phyloP scores from a whole-genome alignment of 495 filamentous ascomycete species.

The Tuber aestivum region DNA sequence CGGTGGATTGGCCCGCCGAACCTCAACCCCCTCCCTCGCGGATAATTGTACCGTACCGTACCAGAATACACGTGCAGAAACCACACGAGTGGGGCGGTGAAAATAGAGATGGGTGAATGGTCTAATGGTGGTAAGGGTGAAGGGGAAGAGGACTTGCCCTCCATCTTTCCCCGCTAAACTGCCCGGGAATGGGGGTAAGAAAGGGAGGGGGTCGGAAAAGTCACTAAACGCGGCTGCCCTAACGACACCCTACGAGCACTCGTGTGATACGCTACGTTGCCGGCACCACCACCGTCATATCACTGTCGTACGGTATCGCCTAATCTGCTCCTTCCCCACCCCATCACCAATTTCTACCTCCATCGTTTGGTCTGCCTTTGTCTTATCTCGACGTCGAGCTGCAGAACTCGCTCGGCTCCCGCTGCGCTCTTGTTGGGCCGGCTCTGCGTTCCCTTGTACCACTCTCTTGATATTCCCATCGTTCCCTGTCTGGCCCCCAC shows the following conservation, averaged over 20 bases:
- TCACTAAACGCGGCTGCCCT: background rate
- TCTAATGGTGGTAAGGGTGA: background rate
- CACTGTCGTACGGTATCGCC: background rate
- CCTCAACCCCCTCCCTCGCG: background rate
- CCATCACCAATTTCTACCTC: background rate
- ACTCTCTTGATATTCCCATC: background rate
- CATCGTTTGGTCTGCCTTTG: background rate
- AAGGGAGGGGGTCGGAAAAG: background rate
- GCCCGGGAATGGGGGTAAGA: background rate
- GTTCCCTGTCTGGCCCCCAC: background rate
- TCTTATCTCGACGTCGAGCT: background rate
- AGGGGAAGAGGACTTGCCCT: too few relatives aligned
- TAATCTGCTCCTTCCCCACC: background rate
- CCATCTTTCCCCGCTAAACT: too few relatives aligned
- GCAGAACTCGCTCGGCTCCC: background rate
- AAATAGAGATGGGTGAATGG: background rate
- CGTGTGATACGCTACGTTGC: background rate
- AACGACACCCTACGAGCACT: background rate
- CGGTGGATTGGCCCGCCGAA: background rate
- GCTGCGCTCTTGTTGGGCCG: background rate
- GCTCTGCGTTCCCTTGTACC: background rate
- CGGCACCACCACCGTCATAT: background rate
- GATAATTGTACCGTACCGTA: too few relatives aligned
- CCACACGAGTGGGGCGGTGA: background rate
- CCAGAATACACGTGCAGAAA: background rate